These are phyloP conservation scores for Rosa hybrid DNA, from an alignment of 331 rosid species.

Conservation along the genomic window DNA sequence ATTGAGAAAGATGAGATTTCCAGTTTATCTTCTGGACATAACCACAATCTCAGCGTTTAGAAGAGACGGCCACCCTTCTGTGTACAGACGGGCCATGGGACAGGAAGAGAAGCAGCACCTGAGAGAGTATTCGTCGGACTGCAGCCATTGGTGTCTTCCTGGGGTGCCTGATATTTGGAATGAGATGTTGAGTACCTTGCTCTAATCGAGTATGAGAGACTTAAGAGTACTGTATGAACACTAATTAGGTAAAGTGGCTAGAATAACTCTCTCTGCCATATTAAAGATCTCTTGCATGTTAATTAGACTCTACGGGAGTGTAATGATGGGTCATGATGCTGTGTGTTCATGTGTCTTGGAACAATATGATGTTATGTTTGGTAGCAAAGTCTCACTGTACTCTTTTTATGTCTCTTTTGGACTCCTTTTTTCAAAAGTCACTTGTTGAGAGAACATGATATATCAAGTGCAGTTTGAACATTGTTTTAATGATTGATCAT, in stretches of 20 bases:
- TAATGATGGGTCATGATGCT: constrained; percentile 20
- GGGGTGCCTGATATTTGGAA: constrained; percentile 98
- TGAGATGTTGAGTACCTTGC: constrained; percentile 78
- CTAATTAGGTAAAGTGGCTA: constrained; percentile 19
- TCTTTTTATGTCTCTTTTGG: neutral
- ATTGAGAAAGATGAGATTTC: constrained; percentile 83
- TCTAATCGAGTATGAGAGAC: constrained; percentile 29
- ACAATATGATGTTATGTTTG: constrained; percentile 8
- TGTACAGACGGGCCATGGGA: constrained; percentile 58
- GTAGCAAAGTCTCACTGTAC: neutral
- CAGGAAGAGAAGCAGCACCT: constrained; percentile 62
- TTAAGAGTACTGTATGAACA: neutral
- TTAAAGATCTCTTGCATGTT: constrained; percentile 6
- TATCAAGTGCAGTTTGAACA: neutral
- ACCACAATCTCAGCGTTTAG: constrained; percentile 85
- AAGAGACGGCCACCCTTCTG: constrained; percentile 93
- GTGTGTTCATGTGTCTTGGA: neutral
- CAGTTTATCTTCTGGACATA: constrained; percentile 80
- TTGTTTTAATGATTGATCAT: constrained; percentile 11
- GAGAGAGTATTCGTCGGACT: constrained; percentile 71
- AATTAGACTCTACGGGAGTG: neutral
- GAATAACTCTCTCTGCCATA: constrained; percentile 29
- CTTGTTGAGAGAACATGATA: constrained; percentile 1
- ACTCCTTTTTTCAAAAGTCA: neutral
- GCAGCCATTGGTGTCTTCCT: constrained; percentile 99